These are phyloP conservation scores for Picochlorum sp. DNA, from an alignment of 139 green algal genomes.

Conservation along the genomic window DNA sequence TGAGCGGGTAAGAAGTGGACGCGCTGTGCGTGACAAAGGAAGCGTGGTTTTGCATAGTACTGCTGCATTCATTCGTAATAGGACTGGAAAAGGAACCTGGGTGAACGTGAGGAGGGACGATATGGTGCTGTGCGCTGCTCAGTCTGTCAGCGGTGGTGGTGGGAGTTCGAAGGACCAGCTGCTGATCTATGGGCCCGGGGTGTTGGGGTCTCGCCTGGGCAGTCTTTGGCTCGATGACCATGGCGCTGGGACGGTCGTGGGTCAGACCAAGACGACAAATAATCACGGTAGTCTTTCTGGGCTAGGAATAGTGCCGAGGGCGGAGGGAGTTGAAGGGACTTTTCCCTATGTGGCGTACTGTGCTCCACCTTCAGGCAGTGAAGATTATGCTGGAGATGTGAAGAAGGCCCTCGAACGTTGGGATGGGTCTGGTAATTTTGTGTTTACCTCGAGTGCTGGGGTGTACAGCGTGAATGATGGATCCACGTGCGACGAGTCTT, in stretches of 20 bases:
- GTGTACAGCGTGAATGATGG: conserved; percentile 70
- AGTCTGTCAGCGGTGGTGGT: too few species aligned
- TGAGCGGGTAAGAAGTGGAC: too few species aligned
- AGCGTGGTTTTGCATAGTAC: too few species aligned
- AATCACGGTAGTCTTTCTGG: conserved; percentile 66
- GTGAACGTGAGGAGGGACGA: too few species aligned
- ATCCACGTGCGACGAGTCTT: conserved; percentile 44
- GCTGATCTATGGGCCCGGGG: conserved; percentile 77
- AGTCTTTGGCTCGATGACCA: conserved; percentile 63
- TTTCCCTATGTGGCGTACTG: conserved; percentile 82
- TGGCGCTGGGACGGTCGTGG: conserved; percentile 53
- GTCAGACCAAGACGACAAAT: conserved; percentile 77
- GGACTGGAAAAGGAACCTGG: too few species aligned
- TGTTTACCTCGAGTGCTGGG: conserved; percentile 83
- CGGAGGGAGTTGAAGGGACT: conserved; percentile 5
- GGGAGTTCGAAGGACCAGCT: conserved; percentile 21
- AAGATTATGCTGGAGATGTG: conserved; percentile 76
- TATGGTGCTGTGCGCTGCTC: too few species aligned
- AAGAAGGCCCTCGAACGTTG: conserved; percentile 53
- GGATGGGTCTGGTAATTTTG: conserved; percentile 69
- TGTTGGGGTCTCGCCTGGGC: conserved; percentile 68
- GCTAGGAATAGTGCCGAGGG: conserved; percentile 52
- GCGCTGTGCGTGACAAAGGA: too few species aligned
- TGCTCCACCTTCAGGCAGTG: conserved; percentile 76
- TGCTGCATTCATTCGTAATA: too few species aligned